Evolutionary conservation across 805 yeast genomes (phyloP).

Genomic region (Pichia manshurica): DNA sequence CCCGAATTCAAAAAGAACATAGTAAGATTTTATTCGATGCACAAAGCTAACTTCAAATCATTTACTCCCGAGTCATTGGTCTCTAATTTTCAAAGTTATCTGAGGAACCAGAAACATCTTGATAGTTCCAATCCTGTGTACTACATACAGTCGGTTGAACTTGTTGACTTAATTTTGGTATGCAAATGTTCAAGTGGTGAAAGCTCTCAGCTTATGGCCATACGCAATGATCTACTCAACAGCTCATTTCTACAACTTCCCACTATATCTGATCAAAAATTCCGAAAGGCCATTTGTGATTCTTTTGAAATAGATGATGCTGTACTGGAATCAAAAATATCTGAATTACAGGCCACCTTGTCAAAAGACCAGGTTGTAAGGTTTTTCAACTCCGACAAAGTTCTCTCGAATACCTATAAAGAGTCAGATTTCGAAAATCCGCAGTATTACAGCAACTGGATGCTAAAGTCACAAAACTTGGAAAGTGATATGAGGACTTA

Average conservation of each 20-base stretch:
- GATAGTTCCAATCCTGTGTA: not conserved
- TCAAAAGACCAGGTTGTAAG: slow-evolving; percentile 8
- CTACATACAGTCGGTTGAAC: slow-evolving; percentile 15
- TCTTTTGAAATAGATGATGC: slow-evolving; percentile 11
- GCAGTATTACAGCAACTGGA: slow-evolving; percentile 17
- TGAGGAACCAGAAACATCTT: not conserved
- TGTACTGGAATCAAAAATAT: slow-evolving; percentile 4
- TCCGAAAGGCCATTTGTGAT: slow-evolving; percentile 9
- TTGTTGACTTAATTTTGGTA: slow-evolving; percentile 16
- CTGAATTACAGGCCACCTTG: not conserved
- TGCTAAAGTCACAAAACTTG: slow-evolving; percentile 10
- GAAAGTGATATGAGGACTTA: slow-evolving; percentile 9
- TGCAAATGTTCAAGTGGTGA: slow-evolving; percentile 14
- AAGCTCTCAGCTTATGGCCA: slow-evolving; percentile 4
- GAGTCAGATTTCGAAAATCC: slow-evolving; percentile 15
- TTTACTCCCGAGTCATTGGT: slow-evolving; percentile 11
- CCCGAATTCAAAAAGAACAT: slow-evolving; percentile 16
- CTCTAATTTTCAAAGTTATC: slow-evolving; percentile 3
- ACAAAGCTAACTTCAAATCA: slow-evolving; percentile 16
- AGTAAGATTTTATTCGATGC: slow-evolving; percentile 11
- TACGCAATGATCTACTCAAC: slow-evolving; percentile 11
- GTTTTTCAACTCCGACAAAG: slow-evolving; percentile 6
- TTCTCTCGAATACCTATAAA: slow-evolving; percentile 6
- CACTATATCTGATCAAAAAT: slow-evolving; percentile 13
- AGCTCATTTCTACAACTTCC: slow-evolving; percentile 15